Percentiles rank a stretch among this genome's conserved stretches.
phyloP scores from a whole-genome alignment of 306 rosid species.

The Alnus rubra region DNA sequence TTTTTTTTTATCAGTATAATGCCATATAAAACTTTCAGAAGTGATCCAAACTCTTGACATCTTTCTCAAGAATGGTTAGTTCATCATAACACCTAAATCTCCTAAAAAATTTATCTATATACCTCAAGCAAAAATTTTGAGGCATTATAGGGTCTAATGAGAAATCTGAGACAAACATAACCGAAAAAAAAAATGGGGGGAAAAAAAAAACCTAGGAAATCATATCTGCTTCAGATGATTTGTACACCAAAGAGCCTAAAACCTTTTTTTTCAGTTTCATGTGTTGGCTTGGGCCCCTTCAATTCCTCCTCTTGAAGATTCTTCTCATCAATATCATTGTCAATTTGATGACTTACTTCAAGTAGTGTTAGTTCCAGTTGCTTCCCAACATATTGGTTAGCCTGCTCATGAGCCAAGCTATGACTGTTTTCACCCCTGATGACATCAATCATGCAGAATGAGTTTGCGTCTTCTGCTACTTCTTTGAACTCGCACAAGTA shows the following conservation, averaged over 20 bases:
- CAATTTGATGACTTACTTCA: not conserved
- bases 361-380: slow-evolving; percentile 7
- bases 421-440: slow-evolving; percentile 5
- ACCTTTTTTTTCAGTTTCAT: slow-evolving; percentile 9
- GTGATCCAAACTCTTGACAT: not conserved
- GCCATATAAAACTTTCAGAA: not conserved
- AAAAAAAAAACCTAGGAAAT: not conserved
- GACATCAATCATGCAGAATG: slow-evolving; percentile 40
- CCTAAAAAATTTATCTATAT: not conserved
- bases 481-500: slow-evolving; percentile 36
- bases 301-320: slow-evolving; percentile 4
- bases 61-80: not conserved
- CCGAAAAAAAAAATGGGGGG: not conserved
- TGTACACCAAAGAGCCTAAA: slow-evolving; percentile 37
- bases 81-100: not conserved
- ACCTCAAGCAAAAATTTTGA: not conserved
- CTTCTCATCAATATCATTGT: not conserved
- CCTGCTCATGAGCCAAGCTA: slow-evolving; percentile 7
- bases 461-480: not conserved
- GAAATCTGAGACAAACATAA: not conserved
- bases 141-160: not conserved
- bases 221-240: slow-evolving; percentile 7
- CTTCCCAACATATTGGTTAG: slow-evolving; percentile 4
- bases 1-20: not conserved
- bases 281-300: slow-evolving; percentile 1